A percentile compares a stretch with the other conserved stretches of the same genome.
Conservation (phyloP, 257 asterid species). For the Solanum chaucha region DNA sequence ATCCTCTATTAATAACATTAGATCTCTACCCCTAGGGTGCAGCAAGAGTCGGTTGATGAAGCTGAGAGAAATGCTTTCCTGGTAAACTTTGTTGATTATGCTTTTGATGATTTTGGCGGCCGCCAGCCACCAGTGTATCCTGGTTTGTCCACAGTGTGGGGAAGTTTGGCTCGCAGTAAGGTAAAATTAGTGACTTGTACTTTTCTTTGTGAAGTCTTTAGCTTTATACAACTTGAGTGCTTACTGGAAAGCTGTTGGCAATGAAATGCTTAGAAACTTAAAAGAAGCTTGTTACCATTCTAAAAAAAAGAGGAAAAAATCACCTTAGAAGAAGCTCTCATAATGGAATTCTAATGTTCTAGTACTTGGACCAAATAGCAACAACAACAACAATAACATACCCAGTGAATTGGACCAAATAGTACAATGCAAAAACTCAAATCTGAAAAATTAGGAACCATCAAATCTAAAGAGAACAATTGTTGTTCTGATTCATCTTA, state of each 20-base stretch:
- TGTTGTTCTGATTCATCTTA: not conserved
- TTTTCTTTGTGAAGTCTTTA: not conserved
- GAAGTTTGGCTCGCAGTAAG: conserved; percentile 99
- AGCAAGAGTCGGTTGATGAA: conserved; percentile 97
- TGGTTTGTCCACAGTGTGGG: conserved; percentile 98
- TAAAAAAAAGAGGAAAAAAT: not conserved
- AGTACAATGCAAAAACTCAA: not conserved
- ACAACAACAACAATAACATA: not conserved
- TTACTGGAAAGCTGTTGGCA: not conserved
- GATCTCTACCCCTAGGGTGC: conserved; percentile 45
- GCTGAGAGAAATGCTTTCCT: conserved; percentile 91
- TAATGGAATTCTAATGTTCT: not conserved
- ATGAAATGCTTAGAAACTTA: not conserved
- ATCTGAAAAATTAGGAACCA: not conserved
- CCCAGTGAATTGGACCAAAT: not conserved
- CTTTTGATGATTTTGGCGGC: conserved; percentile 98
- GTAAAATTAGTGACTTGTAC: conserved; percentile 25
- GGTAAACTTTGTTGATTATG: conserved; percentile 88
- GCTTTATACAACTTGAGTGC: not conserved
- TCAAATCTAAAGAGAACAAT: not conserved
- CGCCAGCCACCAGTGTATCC: conserved; percentile 99
- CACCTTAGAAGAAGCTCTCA: not conserved
- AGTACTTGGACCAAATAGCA: not conserved
- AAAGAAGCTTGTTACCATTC: not conserved
- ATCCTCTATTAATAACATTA: not conserved